Percentiles rank a stretch among this genome's conserved stretches.
These are phyloP conservation scores for Apiospora rasikravindrae DNA, from an alignment of 2,329 filamentous ascomycete species.

Conservation along the genomic window DNA sequence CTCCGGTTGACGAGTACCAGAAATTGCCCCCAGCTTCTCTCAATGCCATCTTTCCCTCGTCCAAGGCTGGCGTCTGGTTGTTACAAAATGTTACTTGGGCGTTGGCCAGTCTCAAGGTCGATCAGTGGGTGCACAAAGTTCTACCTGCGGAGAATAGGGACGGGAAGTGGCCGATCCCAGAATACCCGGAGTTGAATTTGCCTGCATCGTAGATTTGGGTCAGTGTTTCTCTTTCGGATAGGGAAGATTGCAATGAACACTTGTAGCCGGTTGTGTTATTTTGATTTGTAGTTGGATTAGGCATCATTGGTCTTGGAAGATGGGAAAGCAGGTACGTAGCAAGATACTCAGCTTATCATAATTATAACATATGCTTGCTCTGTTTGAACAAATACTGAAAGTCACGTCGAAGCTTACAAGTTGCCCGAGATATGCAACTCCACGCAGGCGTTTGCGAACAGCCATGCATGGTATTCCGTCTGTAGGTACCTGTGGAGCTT, in stretches of 20 bases:
- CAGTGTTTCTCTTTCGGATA: background rate
- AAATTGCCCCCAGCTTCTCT: constrained; percentile 32
- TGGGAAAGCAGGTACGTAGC: background rate
- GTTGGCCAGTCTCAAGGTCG: constrained; percentile 29
- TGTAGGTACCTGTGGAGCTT: background rate
- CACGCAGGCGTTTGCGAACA: too few species aligned
- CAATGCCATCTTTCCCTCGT: constrained; percentile 27
- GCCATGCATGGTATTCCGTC: too few species aligned
- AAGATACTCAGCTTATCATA: background rate
- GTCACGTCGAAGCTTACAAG: background rate
- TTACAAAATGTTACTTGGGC: constrained; percentile 36
- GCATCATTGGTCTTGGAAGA: background rate
- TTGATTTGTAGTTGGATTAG: background rate
- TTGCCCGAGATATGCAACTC: background rate
- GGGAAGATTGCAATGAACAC: background rate
- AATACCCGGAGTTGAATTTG: constrained; percentile 35
- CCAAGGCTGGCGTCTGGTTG: constrained; percentile 31
- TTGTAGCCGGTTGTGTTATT: background rate
- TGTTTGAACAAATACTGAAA: too few species aligned
- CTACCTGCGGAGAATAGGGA: constrained; percentile 31
- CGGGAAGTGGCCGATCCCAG: constrained; percentile 28
- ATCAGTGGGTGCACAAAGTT: constrained; percentile 28
- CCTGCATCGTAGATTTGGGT: background rate
- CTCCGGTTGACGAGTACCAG: constrained; percentile 50
- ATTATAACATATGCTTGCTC: too few species aligned